Evolutionary conservation across 305 asterid species (phyloP), one percentile per base, ranked within the genome.

Genomic region (Ruellia speciosa): DNA sequence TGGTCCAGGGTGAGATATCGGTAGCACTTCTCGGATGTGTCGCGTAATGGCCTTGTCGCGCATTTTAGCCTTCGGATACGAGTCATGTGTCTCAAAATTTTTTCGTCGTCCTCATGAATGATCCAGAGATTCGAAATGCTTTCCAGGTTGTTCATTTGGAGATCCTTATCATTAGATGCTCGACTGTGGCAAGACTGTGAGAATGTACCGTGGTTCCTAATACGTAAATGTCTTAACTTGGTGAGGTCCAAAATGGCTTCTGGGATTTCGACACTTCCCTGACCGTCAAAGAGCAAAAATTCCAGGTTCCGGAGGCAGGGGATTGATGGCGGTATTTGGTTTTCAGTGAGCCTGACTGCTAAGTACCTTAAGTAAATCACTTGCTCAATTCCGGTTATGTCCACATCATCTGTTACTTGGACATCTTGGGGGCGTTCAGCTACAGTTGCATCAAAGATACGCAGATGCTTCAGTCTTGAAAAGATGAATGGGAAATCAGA

Each of bases 291-390:
- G 35, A 52, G 0, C 10, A 74, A 61, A 59, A 52, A 60, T 61
- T 66, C 56, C 3, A 70, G 68, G 57, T 66, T 60, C 28, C 34
- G 12, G 17, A 66, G 73, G 14, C 33, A 40, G 34, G 43, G 14
- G 54, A 70, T 52, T 14, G 68, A 33, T 45, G 57, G 11, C 17
- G 68, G 62, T 14, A 66, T 39, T 13, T 54, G 33, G 15, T 50
- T 34, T 34, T 47, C 58, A 15, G 41, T 17, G 7, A 33, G 20
- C 17, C 16, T 31, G 16, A 58, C 50, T 28, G 59, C 59, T 54
- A 71, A 59, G 63, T 71, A 69, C 59, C 55, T 54, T 61, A 75
- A 47, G 18, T 52, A 62, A 61, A 57, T 41, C n/a, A 60, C 41
- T 6, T 24, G 40, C 0, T 28, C 58, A 15, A 54, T 9, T 52